Base-by-base conservation (phyloP, 2,329 filamentous ascomycete species). In the Lasiodiplodia theobromae region DNA sequence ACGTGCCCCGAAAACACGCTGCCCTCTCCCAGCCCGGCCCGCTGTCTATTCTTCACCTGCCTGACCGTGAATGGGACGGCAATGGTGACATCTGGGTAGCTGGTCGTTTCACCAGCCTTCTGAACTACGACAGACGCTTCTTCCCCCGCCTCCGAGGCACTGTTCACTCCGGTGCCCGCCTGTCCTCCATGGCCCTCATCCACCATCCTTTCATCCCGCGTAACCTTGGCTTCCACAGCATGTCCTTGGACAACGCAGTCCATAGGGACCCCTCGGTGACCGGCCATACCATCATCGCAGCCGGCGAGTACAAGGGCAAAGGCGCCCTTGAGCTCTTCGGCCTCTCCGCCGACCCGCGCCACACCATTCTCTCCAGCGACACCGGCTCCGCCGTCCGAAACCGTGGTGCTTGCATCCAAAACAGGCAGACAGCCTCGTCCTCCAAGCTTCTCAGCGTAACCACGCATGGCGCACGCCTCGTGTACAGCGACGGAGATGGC, bases 251-350 rank as follows among this genome's bases (percentile, higher is more conserved):
- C 66, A 85, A 87, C 67, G 85, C 85, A 71, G 82, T 88, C 14
- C 82, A 78, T 71, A 80, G 82, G 21, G 84, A 84, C n/a, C 90
- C 90, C 72, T 79, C 74, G n/a, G 77, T 78, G 0, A 74, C 80
- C 0, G 86, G 89, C 0, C 85, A 90, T 56, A 94, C 91, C 0
- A 80, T 97, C 31, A 87, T 97, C 64, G 92, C 93, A 2, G 92
- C 92, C 49, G 95, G 94, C 5, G 92, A 95, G 76, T 97, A 97
- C 82, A 96, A 96, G 73, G 93, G 91, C 38, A 94, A 96, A 78
- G 95, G 95, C 0, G 94, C 92, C 0, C 83, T 98, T 2, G 95
- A 98, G 76, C 82, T 97, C n/a, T 97, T 97, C 77, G 89, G 89
- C 16, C 80, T 93, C 1, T 83, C 81, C 28, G 80, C 79, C 16